Base-by-base conservation (phyloP, 2,329 filamentous ascomycete species). In the Aulographum hederae region DNA sequence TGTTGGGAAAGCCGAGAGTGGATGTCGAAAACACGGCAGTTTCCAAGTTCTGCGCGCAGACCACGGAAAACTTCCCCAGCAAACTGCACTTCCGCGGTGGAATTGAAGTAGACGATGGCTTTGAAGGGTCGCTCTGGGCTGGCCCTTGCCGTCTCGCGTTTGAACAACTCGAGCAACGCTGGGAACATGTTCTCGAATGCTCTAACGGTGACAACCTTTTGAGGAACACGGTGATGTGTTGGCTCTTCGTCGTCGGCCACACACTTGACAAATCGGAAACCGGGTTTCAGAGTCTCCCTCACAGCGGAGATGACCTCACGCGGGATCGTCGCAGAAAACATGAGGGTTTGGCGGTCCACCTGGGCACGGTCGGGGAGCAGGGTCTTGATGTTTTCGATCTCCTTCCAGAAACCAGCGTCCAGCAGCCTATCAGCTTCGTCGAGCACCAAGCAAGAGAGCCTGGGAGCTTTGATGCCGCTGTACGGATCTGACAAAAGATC, bases 241-340 rank as follows among this genome's bases (percentile, higher is more conserved):
- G 81, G 78, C 2, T 67, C 63, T 43, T 95, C 89, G 40, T 91
- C 70, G 34, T 77, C 70, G 34, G 66, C 60, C 37, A 98, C 78
- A n/a, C 82, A 92, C 52, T 86, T 79, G 37, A 94, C 72, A 45
- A 89, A 92, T 48, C 91, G 72, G 53, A 92, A 95, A 42, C 81
- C 61, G 2, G 70, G 68, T 48, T 85, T 81, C 50, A 95, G 75
- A 41, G 81, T 82, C 41, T 60, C 56, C 37, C 75, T 69, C 26
- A 91, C 86, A 30, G 95, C 67, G 27, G 67, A 57, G 41, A 93
- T 73, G 28, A 98, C 86, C 39, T 84, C 71, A 36, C 67, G 66
- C 28, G 86, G 82, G 19, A 98, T 78, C 8, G 89, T 98, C 28
- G 89, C 89, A 11, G 86, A 95, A 53, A 92, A 94, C 54, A 98